Evolutionary conservation across 176 grass and related monocot species (phyloP).

Genomic region (Pontederia crassipes): DNA sequence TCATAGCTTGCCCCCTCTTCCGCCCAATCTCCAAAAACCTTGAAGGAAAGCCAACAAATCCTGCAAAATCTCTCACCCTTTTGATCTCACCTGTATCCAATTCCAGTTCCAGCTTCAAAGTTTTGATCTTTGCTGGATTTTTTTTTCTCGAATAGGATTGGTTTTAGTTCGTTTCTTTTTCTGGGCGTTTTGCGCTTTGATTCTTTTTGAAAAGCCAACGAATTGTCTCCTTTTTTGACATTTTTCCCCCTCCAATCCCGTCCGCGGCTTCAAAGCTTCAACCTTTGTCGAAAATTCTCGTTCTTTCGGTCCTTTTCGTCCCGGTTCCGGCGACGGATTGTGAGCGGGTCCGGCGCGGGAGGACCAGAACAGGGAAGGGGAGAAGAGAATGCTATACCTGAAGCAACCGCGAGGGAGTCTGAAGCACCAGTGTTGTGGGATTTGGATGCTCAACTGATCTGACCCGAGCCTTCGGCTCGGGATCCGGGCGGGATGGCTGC

Average conservation of each 20-base stretch:
- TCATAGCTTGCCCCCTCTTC: neutral
- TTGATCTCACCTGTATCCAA: too few species aligned
- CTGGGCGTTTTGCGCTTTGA: too few species aligned
- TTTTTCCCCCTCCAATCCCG: neutral
- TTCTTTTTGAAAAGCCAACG: too few species aligned
- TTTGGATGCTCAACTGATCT: conserved; percentile 18
- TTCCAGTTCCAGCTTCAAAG: too few species aligned
- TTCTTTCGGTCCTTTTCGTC: neutral
- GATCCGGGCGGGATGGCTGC: conserved; percentile 21
- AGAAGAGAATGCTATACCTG: conserved; percentile 15
- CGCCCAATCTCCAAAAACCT: neutral
- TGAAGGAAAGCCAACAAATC: too few species aligned
- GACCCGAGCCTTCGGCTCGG: conserved; percentile 23
- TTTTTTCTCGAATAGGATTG: too few species aligned
- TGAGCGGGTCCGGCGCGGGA: neutral
- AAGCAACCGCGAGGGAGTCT: conserved; percentile 14
- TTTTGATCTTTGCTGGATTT: too few species aligned
- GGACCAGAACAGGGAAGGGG: neutral
- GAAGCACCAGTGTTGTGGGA: neutral
- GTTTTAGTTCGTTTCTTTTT: too few species aligned
- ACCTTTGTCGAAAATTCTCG: neutral
- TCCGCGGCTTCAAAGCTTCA: neutral
- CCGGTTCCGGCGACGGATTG: neutral
- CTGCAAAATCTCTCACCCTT: neutral
- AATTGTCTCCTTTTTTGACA: neutral